Base-by-base conservation (phyloP, 2,329 filamentous ascomycete species). In the Diaporthe capsici region DNA sequence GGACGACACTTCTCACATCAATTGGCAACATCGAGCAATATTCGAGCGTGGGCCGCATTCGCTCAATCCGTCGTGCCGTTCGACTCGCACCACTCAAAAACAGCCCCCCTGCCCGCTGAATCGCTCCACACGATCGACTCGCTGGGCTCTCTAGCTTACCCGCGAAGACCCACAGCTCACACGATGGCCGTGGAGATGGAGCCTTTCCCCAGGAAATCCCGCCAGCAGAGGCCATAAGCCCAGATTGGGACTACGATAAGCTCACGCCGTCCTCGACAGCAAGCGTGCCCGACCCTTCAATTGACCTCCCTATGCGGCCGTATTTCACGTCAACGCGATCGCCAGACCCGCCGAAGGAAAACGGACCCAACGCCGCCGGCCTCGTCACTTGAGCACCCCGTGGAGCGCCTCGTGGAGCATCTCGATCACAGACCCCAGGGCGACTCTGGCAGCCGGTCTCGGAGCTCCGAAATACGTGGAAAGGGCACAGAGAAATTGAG, bases 201-300 rank as follows among this genome's bases (percentile, higher is more conserved):
- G 68, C 75, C 65, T 61, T 76, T 75, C 75, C 75, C 75, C 75
- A 76, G 75, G 71, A 76, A 76, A 68, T 76, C 61, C 70, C 57
- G 55, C 75, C 57, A 53, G 51, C 72, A 65, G 37, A 53, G 74
- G 70, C 73, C 28, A 42, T 22, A n/a, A 57, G 49, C 71, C 51
- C 71, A 63, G 47, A 42, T 63, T 65, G 44, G 57, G 44, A 55
- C 22, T 20, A 34, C 71, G 58, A 65, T 73, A 65, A 73, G 71
- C 58, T 65, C 71, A 55, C 60, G 20, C 28, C 15, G 20, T 2
- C 2, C 10, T 17, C 42, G 49, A 34, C 17, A 10, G 20, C 71
- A 34, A 47, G 49, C 55, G 25, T 37, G 25, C 12, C 34, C 47
- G 28, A 25, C 17, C 47, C 15, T 63, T 28, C 58, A 57, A 55